phyloP scores from a whole-genome alignment of 2,329 filamentous ascomycete species.

The Diplodia sapinea region DNA sequence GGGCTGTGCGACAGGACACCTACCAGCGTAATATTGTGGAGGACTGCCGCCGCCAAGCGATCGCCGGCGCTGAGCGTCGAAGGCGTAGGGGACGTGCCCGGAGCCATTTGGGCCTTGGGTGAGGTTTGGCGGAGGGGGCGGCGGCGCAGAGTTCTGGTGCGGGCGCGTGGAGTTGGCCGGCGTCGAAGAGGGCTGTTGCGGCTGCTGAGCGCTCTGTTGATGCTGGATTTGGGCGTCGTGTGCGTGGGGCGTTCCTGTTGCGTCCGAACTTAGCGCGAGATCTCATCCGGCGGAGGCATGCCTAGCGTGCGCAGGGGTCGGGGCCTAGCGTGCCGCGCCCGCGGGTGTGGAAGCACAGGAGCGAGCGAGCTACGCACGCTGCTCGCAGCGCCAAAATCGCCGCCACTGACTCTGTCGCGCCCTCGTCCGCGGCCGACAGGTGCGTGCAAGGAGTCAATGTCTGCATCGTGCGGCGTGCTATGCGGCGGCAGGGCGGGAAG shows the following conservation, averaged over 20 bases:
- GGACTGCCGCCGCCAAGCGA: conserved; percentile 51
- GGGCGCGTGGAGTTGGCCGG: conserved; percentile 36
- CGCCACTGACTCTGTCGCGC: not conserved
- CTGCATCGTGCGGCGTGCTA: conserved; percentile 4
- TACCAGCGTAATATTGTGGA: conserved; percentile 46
- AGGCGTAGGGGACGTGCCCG: conserved; percentile 29
- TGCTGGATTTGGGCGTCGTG: conserved; percentile 39
- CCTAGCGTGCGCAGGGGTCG: conserved; percentile 29
- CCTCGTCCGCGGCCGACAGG: not conserved
- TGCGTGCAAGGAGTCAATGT: conserved; percentile 8
- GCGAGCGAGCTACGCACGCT: conserved; percentile 26
- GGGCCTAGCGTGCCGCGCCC: conserved; percentile 38
- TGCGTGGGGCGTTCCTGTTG: conserved; percentile 35
- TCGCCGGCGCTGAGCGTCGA: conserved; percentile 43
- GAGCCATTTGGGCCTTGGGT: conserved; percentile 23
- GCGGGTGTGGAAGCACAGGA: conserved; percentile 33
- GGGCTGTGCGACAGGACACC: conserved; percentile 30
- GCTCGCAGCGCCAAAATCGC: conserved; percentile 20
- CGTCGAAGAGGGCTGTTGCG: conserved; percentile 35
- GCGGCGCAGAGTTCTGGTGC: conserved; percentile 31
- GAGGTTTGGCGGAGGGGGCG: conserved; percentile 28
- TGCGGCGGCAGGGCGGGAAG: conserved; percentile 20
- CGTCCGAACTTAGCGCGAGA: conserved; percentile 29
- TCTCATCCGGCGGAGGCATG: conserved; percentile 27
- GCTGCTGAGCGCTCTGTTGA: conserved; percentile 41